Conservation (phyloP, 1,139 yeast genomes). For the Maudiozyma humilis region DNA sequence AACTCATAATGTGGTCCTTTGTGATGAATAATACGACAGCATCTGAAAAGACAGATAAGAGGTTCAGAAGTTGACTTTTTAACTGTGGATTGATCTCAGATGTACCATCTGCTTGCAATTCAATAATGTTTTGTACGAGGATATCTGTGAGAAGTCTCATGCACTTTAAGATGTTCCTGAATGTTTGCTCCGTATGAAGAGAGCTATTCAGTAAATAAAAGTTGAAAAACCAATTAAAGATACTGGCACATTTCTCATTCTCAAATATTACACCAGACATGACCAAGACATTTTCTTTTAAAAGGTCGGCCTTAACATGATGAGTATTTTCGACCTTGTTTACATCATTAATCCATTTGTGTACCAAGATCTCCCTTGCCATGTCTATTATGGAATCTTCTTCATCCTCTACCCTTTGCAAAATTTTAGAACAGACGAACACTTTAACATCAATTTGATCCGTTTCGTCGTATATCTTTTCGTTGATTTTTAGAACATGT, state of each 20-base stretch:
- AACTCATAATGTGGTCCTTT: conserved; percentile 55
- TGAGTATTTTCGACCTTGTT: conserved; percentile 9
- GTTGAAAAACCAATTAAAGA: conserved; percentile 40
- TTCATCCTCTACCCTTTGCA: conserved; percentile 58
- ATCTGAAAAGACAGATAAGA: conserved; percentile 47
- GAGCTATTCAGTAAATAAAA: conserved; percentile 34
- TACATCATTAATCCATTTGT: conserved; percentile 38
- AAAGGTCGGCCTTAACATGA: conserved; percentile 15
- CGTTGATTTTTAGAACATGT: conserved; percentile 48
- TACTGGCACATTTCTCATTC: conserved; percentile 34
- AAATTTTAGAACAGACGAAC: conserved; percentile 42
- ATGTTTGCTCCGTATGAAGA: conserved; percentile 19
- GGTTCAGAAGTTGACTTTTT: conserved; percentile 36
- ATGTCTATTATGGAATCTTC: conserved; percentile 49
- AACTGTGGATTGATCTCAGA: conserved; percentile 17
- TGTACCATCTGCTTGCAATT: conserved; percentile 18
- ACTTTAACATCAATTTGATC: conserved; percentile 33
- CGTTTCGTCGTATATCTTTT: conserved; percentile 40
- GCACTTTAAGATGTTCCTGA: conserved; percentile 18
- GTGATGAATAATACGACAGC: conserved; percentile 44
- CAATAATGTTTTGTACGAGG: conserved; percentile 30
- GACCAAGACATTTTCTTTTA: conserved; percentile 26
- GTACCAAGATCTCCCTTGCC: conserved; percentile 37
- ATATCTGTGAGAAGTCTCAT: conserved; percentile 24
- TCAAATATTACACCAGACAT: conserved; percentile 35